Conservation (phyloP, 208 protist species). For the Trypanosoma congolense region DNA sequence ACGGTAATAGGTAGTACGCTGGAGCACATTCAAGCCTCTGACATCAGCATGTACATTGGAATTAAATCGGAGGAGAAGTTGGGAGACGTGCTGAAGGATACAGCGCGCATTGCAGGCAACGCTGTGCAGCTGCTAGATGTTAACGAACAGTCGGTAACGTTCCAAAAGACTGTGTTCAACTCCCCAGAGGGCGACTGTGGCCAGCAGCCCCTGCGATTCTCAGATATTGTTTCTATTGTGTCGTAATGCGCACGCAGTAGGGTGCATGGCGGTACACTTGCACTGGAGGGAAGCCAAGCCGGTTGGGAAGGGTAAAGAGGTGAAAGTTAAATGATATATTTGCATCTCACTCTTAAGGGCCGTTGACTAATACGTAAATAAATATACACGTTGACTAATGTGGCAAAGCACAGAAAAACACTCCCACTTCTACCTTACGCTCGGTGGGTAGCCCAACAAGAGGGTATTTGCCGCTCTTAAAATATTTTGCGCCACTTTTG, state of each 20-base stretch:
- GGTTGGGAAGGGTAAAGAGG: neutral
- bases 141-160: conserved; percentile 43
- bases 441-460: too few relatives aligned
- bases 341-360: too few relatives aligned
- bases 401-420: too few relatives aligned
- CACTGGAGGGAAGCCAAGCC: too few relatives aligned
- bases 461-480: too few relatives aligned
- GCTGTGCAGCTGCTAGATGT: conserved; percentile 34
- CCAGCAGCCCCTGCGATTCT: conserved; percentile 60
- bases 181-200: conserved; percentile 50
- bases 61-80: conserved; percentile 39
- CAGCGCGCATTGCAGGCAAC: conserved; percentile 45
- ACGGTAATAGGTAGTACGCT: conserved; percentile 66
- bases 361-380: neutral
- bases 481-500: too few relatives aligned
- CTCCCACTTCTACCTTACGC: too few relatives aligned
- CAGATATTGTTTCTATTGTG: conserved; percentile 48
- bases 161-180: conserved; percentile 70
- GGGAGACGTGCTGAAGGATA: conserved; percentile 43
- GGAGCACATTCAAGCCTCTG: conserved; percentile 40
- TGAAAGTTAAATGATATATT: neutral
- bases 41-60: conserved; percentile 57
- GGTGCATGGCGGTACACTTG: neutral
- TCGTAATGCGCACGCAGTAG: conserved; percentile 3
- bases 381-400: neutral